phyloP scores from a whole-genome alignment of 139 green algal genomes.

The Micromonas commoda region DNA sequence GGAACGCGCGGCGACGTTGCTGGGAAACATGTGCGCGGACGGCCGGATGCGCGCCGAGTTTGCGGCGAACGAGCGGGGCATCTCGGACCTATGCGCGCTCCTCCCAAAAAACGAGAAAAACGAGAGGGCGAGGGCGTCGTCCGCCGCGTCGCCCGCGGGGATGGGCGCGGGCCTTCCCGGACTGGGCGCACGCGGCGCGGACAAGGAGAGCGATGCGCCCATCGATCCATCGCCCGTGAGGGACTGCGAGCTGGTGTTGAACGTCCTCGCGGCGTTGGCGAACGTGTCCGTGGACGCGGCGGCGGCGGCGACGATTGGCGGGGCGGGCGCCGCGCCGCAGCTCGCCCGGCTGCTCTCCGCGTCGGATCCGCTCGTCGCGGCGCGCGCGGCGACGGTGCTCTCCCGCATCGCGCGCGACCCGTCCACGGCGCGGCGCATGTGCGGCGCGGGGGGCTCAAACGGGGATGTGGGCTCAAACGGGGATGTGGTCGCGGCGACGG shows the following conservation, averaged over 20 bases:
- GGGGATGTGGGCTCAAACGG: no score
- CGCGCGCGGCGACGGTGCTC: neutral
- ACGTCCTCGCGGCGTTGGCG: neutral
- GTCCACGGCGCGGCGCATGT: no score
- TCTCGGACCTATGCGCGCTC: neutral
- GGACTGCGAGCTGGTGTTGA: neutral
- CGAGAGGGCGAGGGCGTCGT: no score
- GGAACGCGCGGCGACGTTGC: conserved; percentile 1
- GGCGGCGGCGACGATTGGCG: neutral
- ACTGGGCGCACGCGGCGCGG: no score
- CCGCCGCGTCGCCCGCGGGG: no score
- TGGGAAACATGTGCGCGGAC: conserved; percentile 25
- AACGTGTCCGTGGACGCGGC: neutral
- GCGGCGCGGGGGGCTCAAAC: no score
- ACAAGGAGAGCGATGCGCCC: no score
- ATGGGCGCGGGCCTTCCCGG: no score
- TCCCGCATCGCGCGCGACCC: neutral
- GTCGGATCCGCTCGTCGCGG: neutral
- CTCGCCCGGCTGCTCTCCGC: neutral
- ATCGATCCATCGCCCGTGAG: no score
- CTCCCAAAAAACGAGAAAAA: no score
- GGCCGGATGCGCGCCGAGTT: neutral
- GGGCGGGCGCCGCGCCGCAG: neutral
- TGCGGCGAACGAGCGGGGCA: neutral
- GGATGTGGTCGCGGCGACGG: no score